phyloP scores from a whole-genome alignment of 2,329 filamentous ascomycete species.

The Claviceps humidiphila region DNA sequence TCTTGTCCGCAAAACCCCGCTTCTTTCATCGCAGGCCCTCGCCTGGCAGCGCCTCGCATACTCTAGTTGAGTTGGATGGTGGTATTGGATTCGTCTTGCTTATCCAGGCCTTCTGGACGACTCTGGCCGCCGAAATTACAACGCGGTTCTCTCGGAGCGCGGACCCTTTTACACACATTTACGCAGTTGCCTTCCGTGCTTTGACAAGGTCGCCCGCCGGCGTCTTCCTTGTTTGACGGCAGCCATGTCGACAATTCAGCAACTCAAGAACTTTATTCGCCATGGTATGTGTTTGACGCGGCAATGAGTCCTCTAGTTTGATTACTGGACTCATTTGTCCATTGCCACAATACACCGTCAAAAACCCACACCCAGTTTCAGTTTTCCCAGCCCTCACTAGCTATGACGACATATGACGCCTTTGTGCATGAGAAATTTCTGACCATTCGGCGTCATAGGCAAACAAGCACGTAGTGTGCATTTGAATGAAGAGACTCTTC shows the following conservation, averaged over 20 bases:
- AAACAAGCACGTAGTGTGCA: conserved; percentile 72
- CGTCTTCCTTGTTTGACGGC: conserved; percentile 6
- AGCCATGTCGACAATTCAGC: conserved; percentile 67
- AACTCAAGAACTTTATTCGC: conserved; percentile 95
- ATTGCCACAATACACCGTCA: neutral
- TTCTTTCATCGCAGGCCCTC: neutral
- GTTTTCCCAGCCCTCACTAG: neutral
- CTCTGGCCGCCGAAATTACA: neutral
- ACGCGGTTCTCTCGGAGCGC: no score
- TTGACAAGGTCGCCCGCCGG: conserved; percentile 9
- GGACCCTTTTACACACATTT: neutral
- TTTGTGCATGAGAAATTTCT: neutral
- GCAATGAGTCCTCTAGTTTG: neutral
- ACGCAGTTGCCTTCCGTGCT: neutral
- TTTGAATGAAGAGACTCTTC: conserved; percentile 33
- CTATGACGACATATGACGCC: conserved; percentile 5
- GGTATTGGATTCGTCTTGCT: neutral
- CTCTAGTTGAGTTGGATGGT: neutral
- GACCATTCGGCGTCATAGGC: conserved; percentile 31
- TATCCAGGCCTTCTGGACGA: neutral
- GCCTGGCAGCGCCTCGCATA: neutral
- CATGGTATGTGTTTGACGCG: conserved; percentile 44
- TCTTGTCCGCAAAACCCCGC: neutral
- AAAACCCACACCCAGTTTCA: neutral
- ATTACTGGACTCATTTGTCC: neutral